These are phyloP conservation scores for Cyberlindnera mrakii DNA, from an alignment of 805 yeast genomes.

Conservation along the genomic window DNA sequence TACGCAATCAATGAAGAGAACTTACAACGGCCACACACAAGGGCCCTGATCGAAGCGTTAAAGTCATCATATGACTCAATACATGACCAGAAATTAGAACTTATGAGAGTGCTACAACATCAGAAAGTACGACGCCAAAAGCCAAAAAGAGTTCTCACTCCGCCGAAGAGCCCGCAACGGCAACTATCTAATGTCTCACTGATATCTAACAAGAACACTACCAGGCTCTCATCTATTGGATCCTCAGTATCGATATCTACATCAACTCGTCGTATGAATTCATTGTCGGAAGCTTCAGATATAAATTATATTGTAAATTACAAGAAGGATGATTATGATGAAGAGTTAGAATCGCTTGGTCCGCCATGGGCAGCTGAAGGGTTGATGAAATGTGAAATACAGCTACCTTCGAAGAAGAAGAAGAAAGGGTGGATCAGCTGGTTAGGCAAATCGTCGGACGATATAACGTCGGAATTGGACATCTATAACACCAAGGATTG, in stretches of 20 bases:
- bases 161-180: constrained; percentile 4
- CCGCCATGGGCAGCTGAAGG: constrained; percentile 82
- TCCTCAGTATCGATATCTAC: constrained; percentile 11
- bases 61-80: constrained; percentile 33
- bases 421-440: constrained; percentile 19
- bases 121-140: constrained; percentile 5
- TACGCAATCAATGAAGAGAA: constrained; percentile 34
- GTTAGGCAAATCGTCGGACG: constrained; percentile 6
- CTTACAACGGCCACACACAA: not conserved
- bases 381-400: constrained; percentile 33
- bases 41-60: constrained; percentile 11
- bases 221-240: constrained; percentile 22
- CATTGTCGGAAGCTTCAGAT: constrained; percentile 9
- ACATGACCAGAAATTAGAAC: constrained; percentile 17
- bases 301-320: constrained; percentile 25
- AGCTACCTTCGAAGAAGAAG: not conserved
- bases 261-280: constrained; percentile 6
- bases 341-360: constrained; percentile 58
- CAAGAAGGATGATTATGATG: constrained; percentile 43
- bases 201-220: constrained; percentile 15
- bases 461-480: constrained; percentile 26
- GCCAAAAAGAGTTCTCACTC: constrained; percentile 7
- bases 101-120: constrained; percentile 5
- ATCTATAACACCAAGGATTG: constrained; percentile 18
- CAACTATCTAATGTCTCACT: constrained; percentile 16